Evolutionary conservation across 352 stramenopile genomes (phyloP), one percentile per base, ranked within the genome.

Genomic region (Phytophthora sp.): DNA sequence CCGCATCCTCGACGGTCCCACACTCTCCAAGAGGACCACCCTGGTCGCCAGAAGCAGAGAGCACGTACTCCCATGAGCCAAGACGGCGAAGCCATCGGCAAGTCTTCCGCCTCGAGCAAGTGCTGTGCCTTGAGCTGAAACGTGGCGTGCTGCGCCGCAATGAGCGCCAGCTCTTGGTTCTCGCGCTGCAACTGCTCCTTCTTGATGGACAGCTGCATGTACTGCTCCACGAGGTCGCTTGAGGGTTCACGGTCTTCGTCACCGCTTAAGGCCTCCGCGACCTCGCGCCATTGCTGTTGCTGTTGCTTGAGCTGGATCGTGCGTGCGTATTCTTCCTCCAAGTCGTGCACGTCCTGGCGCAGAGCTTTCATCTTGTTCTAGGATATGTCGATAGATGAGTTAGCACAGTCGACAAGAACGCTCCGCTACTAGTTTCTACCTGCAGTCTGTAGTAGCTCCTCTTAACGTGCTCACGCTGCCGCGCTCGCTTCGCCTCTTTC

Each of bases 381-480:
- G 15, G 5, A 43, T 28, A 28, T 4, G 46, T 46, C 11, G 64
- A 34, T 15, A 17, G 15, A 35, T 31, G 28, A 23, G 27, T 70
- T 61, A 70, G 34, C 28, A 39, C n/a, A n/a, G n/a, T n/a, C n/a
- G n/a, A n/a, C n/a, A n/a, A n/a, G n/a, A n/a, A n/a, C n/a, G n/a
- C n/a, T n/a, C n/a, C n/a, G n/a, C n/a, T n/a, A n/a, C n/a, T n/a
- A n/a, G n/a, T n/a, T 4, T 20, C 4, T 20, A 78, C 76, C 59
- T 74, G 66, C 37, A 78, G 65, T 2, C 73, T 62, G 41, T 80
- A 63, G 62, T 84, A 82, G 45, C 63, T 79, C 41, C 74, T 69
- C 46, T 72, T 77, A 31, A 89, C 82, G 53, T 89, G 72, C 55
- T 81, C 62, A n/a, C 79, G 78, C 60, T 91, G 80, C 8, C 78